Conservation (phyloP, 192 early-diverging fungal species). For the Backusella psychrophila region DNA sequence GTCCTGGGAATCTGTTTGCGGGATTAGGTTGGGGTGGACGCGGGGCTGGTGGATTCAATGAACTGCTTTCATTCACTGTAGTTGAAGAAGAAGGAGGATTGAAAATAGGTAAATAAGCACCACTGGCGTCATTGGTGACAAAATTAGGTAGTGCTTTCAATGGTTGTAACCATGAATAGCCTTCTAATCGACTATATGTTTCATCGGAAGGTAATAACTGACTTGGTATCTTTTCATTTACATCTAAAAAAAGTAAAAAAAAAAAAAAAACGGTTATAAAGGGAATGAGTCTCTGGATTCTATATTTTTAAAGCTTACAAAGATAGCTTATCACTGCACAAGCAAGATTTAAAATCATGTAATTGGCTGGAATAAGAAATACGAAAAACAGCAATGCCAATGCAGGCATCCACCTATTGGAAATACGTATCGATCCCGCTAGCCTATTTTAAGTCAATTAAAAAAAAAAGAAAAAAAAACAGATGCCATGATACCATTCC, state of each 20-base stretch:
- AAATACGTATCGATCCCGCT: conserved; percentile 18
- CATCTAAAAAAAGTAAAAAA: not conserved
- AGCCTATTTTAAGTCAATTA: not conserved
- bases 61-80: not conserved
- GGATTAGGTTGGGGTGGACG: too few species aligned
- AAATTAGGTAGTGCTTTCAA: not conserved
- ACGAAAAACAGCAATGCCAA: conserved; percentile 17
- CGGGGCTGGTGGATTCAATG: not conserved
- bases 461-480: too few species aligned
- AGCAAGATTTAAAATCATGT: conserved; percentile 13
- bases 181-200: not conserved
- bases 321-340: conserved; percentile 10
- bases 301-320: conserved; percentile 13
- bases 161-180: not conserved
- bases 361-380: conserved; percentile 21
- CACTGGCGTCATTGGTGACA: conserved; percentile 5
- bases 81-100: not conserved
- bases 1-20: not conserved
- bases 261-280: not conserved
- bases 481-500: too few species aligned
- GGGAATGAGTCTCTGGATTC: not conserved
- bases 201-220: not conserved
- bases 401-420: conserved; percentile 4
- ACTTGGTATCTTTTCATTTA: not conserved
- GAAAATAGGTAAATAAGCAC: conserved; percentile 11